Conservation (phyloP, 495 filamentous ascomycete genomes). For the Penicillium coffeae region DNA sequence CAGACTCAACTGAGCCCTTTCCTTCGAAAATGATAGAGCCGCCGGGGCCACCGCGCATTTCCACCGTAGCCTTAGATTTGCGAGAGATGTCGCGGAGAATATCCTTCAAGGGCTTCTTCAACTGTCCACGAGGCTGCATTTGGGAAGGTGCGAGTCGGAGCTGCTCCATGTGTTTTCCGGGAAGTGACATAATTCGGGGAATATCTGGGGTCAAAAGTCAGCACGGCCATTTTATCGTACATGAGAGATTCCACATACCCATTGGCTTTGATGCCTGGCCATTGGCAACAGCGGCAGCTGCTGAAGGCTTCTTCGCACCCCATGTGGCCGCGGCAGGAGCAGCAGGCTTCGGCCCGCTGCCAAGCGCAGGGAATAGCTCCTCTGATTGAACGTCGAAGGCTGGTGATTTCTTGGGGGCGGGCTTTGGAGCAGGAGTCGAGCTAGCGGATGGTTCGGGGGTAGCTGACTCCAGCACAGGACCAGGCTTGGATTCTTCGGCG, state of each 20-base stretch:
- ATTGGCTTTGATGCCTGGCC: slow-evolving; percentile 47
- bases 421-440: slow-evolving; percentile 27
- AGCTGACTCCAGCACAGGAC: slow-evolving; percentile 13
- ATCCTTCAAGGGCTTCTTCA: slow-evolving; percentile 79
- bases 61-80: slow-evolving; percentile 78
- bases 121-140: slow-evolving; percentile 64
- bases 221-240: slow-evolving; percentile 1
- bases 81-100: slow-evolving; percentile 84
- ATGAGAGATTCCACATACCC: slow-evolving; percentile 26
- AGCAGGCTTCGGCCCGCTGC: slow-evolving; percentile 62
- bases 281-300: slow-evolving; percentile 58
- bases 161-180: slow-evolving; percentile 72
- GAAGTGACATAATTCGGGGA: slow-evolving; percentile 63
- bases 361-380: slow-evolving; percentile 86
- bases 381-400: slow-evolving; percentile 76
- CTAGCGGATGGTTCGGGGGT: slow-evolving; percentile 16
- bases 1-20: slow-evolving; percentile 69
- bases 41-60: slow-evolving; percentile 62
- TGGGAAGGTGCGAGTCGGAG: slow-evolving; percentile 67
- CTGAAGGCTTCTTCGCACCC: slow-evolving; percentile 56
- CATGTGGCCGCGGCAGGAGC: slow-evolving; percentile 63
- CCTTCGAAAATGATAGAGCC: slow-evolving; percentile 75
- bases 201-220: slow-evolving; percentile 26
- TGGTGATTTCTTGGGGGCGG: slow-evolving; percentile 42
- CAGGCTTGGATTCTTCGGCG: slow-evolving; percentile 18